Base-by-base conservation (phyloP, 441 rosid genomes). In the Jatropha podagrica region DNA sequence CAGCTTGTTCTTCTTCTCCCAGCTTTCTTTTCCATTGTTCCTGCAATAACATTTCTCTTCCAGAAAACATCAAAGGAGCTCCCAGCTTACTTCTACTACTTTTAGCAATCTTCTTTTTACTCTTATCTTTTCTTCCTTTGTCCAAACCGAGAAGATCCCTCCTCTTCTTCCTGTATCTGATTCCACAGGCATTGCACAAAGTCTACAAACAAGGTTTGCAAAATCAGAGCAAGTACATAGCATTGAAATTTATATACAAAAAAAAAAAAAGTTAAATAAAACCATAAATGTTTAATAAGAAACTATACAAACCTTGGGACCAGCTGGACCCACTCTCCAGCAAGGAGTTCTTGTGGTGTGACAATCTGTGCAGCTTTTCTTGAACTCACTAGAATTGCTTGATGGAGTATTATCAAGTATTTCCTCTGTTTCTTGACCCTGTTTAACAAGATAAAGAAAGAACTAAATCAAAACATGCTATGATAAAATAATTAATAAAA, bases 251-350 rank as follows among this genome's bases (percentile, higher is more conserved):
- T 12, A 27, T 0, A 7, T 5, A 4, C 38, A n/a, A 3, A 27
- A 26, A 61, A 27, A 7, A 27, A 60, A 9, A 26, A 27, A 1
- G 37, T 2, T 26, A 15, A 14, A 62, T 23, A 26, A 3, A 14
- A 62, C 37, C 38, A 32, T 2, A 37, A 13, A 38, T 55, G 60
- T 4, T 55, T 18, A 55, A 18, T n/a, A 4, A 55, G 7, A 26
- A 10, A 74, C 17, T 8, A 14, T 27, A 52, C 74, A 12, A n/a
- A 92, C 99, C 92, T 92, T 93, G 23, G 98, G 98, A 23, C 99
- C 99, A 0, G 95, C 89, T 2, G 99, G 99, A 23, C 99, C 99
- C 20, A 98, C 85, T 9, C 99, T 85, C 99, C 99, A 95, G 18
- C 94, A 95, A 62, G 99, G 99, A 40, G 99, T 95, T 59, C 86